Evolutionary conservation across 768 basidiomycete genomes (phyloP), one percentile per base, ranked within the genome.

Genomic region (Tricholoma matsutake): DNA sequence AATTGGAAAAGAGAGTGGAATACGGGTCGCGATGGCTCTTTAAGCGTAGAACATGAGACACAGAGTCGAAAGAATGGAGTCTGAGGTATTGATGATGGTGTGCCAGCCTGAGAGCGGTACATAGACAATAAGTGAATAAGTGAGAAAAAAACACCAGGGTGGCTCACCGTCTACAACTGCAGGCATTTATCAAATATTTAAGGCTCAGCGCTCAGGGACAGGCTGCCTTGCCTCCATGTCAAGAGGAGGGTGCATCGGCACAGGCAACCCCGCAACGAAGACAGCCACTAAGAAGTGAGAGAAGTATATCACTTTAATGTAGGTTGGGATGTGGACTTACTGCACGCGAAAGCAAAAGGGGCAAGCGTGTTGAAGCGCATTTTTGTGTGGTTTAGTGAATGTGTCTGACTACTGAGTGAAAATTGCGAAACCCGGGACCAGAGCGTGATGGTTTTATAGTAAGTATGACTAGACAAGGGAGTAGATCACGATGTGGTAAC

Each of bases 231-330:
- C 64, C 47, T 61, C 64, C 31, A 67, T 64, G 37, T 67, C 66
- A 35, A 65, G 62, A 18, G 64, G 61, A 39, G 63, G 64, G 9
- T 63, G 35, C 28, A 62, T 54, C 34, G 64, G 66, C 20, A 67
- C 39, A 18, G 64, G 67, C 10, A 58, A 58, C n/a, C 63, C 67
- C 28, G 45, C 59, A 29, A 32, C 59, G 56, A 54, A 52, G 20
- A 51, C 55, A 14, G 61, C 39, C 64, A 64, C 67, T 67, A 13
- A 25, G 22, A 25, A 25, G 35, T 35, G 29, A 11, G 13, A 18
- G 20, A 55, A 39, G 16, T 7, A 22, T 52, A 52, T 11, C n/a
- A 22, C 13, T 55, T 43, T 10, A 31, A 32, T 9, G 29, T 31
- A 9, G 16, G 32, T 32, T n/a, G 6, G 14, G 16, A 52, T 49